phyloP scores from a whole-genome alignment of 768 basidiomycete genomes.

The Phlebiopsis gigantea region DNA sequence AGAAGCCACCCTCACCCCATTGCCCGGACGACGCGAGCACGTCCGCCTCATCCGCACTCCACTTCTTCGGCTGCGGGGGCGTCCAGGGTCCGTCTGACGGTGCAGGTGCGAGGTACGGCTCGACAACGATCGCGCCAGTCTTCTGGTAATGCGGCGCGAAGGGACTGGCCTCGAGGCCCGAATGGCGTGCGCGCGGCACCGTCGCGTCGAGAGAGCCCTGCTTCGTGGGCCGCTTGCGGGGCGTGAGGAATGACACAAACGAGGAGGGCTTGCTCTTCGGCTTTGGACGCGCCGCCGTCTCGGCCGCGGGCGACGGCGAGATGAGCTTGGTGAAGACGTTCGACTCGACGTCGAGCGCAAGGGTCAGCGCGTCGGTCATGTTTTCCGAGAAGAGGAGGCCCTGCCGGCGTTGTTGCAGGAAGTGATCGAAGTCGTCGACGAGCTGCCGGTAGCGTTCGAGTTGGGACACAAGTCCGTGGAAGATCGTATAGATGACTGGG shows the following conservation, averaged over 20 bases:
- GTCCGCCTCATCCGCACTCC: conserved; percentile 64
- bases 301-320: conserved; percentile 21
- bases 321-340: conserved; percentile 16
- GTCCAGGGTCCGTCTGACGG: conserved; percentile 64
- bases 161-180: conserved; percentile 59
- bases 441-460: conserved; percentile 73
- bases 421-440: conserved; percentile 79
- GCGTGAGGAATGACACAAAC: conserved; percentile 75
- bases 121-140: conserved; percentile 65
- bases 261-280: conserved; percentile 45
- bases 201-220: conserved; percentile 40
- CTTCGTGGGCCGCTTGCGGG: conserved; percentile 57
- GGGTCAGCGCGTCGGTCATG: conserved; percentile 79
- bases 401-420: conserved; percentile 78
- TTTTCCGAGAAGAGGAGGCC: conserved; percentile 91
- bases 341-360: conserved; percentile 57
- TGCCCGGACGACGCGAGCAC: conserved; percentile 49
- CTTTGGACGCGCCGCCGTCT: conserved; percentile 32
- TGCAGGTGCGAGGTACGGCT: conserved; percentile 59
- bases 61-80: conserved; percentile 40
- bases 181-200: conserved; percentile 36
- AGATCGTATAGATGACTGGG: conserved; percentile 76
- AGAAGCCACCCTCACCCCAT: conserved; percentile 35
- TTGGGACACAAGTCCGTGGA: conserved; percentile 75
- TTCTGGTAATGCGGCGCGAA: conserved; percentile 82